Conservation (phyloP, 2,329 filamentous ascomycete genomes). For the Cladobotryum mycophilum region DNA sequence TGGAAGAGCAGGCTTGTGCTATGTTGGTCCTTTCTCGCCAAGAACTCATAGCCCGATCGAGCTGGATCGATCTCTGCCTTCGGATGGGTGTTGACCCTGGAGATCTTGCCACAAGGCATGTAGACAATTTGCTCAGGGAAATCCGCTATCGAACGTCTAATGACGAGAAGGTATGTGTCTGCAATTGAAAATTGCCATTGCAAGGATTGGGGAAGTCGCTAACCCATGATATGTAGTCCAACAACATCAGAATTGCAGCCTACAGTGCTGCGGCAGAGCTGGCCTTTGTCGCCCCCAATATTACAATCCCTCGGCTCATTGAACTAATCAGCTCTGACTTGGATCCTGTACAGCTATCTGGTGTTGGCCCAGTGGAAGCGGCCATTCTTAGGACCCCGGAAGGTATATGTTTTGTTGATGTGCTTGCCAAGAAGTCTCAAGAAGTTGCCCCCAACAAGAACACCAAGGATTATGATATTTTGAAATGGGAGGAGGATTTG, state of each 20-base stretch:
- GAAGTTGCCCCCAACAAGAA: slow-evolving; percentile 73
- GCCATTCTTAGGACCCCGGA: slow-evolving; percentile 90
- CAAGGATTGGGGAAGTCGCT: background rate
- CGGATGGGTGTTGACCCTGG: slow-evolving; percentile 78
- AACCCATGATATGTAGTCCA: slow-evolving; percentile 19
- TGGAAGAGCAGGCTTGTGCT: slow-evolving; percentile 67
- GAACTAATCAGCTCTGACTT: slow-evolving; percentile 69
- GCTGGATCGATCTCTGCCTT: slow-evolving; percentile 87
- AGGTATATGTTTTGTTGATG: slow-evolving; percentile 82
- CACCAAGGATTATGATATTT: slow-evolving; percentile 86
- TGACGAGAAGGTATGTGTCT: slow-evolving; percentile 43
- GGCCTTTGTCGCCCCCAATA: slow-evolving; percentile 84
- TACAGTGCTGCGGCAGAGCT: slow-evolving; percentile 83
- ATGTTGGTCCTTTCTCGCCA: slow-evolving; percentile 72
- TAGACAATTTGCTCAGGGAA: slow-evolving; percentile 60
- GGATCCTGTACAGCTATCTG: slow-evolving; percentile 59
- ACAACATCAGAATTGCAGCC: slow-evolving; percentile 58
- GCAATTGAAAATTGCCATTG: slow-evolving; percentile 16
- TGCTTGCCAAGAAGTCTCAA: slow-evolving; percentile 75
- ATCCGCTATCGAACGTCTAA: slow-evolving; percentile 48
- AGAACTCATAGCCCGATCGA: slow-evolving; percentile 68
- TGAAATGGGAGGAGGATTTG: slow-evolving; percentile 96
- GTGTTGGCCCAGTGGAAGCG: slow-evolving; percentile 78
- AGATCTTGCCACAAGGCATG: slow-evolving; percentile 58
- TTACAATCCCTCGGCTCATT: slow-evolving; percentile 70